phyloP scores from a whole-genome alignment of 73 alveolate genomes.

The Tetrahymena thermophila region DNA sequence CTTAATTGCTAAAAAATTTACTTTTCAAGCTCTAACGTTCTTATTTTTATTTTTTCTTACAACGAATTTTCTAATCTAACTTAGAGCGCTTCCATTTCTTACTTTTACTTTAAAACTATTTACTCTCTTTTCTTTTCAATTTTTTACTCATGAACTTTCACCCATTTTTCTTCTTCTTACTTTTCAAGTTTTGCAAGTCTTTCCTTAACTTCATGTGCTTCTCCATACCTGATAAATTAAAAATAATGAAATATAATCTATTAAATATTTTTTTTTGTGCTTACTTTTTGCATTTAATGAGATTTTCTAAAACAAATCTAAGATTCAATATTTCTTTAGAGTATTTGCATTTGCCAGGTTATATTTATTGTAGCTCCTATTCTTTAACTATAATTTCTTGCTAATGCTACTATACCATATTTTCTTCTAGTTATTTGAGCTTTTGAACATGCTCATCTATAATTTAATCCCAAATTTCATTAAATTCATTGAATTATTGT shows the following conservation, averaged over 20 bases:
- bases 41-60: not conserved
- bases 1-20: not conserved
- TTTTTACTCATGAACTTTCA: not conserved
- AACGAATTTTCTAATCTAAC: not conserved
- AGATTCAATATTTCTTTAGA: not conserved
- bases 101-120: not conserved
- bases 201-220: not conserved
- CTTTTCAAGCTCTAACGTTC: not conserved
- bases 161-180: not conserved
- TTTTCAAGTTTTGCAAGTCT: not conserved
- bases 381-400: not conserved
- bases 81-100: not conserved
- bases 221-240: not conserved
- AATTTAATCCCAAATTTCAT: not conserved
- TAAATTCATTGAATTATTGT: not conserved
- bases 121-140: not conserved
- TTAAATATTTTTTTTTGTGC: not conserved
- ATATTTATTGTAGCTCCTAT: not conserved
- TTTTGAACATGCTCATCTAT: not conserved
- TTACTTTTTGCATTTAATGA: not conserved
- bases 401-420: not conserved
- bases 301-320: not conserved
- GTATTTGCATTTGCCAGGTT: not conserved
- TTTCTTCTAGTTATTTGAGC: not conserved
- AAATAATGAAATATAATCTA: not conserved